Base-by-base conservation (phyloP, 768 basidiomycete genomes). In the Suillus cothurnatus region DNA sequence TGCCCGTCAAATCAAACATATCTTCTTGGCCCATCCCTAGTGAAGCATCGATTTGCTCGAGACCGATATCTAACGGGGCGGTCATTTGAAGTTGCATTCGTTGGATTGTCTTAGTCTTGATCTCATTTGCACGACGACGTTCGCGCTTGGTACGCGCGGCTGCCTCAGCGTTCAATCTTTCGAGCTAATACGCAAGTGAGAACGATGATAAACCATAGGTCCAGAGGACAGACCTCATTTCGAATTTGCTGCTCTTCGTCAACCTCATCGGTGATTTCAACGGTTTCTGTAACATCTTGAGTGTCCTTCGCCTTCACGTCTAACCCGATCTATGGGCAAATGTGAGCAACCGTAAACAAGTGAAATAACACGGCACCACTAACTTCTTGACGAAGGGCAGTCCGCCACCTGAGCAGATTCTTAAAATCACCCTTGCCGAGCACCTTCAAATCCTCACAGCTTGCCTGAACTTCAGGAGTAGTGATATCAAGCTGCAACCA, bases 361-460 rank as follows among this genome's bases (percentile, higher is more conserved):
- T 17, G 49, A 31, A 28, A 64, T 49, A 55, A 8, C 45, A 47
- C 43, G 64, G 39, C 64, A 41, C 47, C 50, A 19, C 31, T 61
- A 59, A 93, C 94, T 84, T 98, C 94, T 78, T 98, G 89, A 34
- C 97, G 90, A 38, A 99, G 81, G 6, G 88, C 86, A 50, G 88
- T 77, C 59, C 97, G 86, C 97, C 97, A 99, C 79, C 91, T 98
- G 64, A 99, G 81, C 62, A 99, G 79, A 11, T 85, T 73, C 76
- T 98, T 99, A 82, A 99, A 99, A 73, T 99, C 97, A 34, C 96
- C 92, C 79, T 98, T 99, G 39, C 97, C 97, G 39, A 99, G 81
- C 5, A 99, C 97, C 76, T 97, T 98, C 69, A 99, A 82, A 82
- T 99, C 97, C 26, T 89, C 86, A 69, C 90, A 91, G 74, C 93